Evolutionary conservation across 2,329 filamentous ascomycete genomes (phyloP).

Genomic region (Beauveria sp.): DNA sequence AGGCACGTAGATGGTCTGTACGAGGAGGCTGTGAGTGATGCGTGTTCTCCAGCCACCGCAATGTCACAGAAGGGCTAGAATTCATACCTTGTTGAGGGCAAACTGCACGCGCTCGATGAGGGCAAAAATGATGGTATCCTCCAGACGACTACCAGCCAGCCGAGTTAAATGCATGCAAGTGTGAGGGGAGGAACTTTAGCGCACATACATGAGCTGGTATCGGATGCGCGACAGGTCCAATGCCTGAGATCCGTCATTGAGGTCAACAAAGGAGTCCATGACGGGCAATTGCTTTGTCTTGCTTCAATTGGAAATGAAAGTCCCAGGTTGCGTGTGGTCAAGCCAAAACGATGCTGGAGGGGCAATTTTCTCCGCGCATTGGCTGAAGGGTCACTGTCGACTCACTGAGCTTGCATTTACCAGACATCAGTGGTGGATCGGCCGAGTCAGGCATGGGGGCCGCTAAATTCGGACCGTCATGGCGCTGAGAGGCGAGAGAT

Average conservation of each 20-base stretch:
- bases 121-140: slow-evolving; percentile 96
- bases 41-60: not conserved
- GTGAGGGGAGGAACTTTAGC: not conserved
- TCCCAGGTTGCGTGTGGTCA: not conserved
- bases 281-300: slow-evolving; percentile 15
- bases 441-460: no score
- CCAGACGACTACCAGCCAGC: slow-evolving; percentile 61
- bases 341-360: not conserved
- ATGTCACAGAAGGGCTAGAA: not conserved
- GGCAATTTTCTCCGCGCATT: slow-evolving; percentile 11
- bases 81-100: slow-evolving; percentile 60
- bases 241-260: slow-evolving; percentile 76
- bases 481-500: no score
- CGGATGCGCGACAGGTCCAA: slow-evolving; percentile 88
- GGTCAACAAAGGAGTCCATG: slow-evolving; percentile 89
- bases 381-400: not conserved
- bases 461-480: no score
- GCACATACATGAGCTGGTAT: slow-evolving; percentile 83
- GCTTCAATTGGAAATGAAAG: not conserved
- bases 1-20: slow-evolving; percentile 68
- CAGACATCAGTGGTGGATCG: no score
- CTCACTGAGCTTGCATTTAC: no score
- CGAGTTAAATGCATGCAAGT: not conserved
- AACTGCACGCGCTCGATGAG: slow-evolving; percentile 98
- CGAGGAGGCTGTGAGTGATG: not conserved